Percentiles rank a stretch among this genome's conserved stretches.
phyloP scores from a whole-genome alignment of 73 alveolate genomes.

The Tetrahymena malaccensis region DNA sequence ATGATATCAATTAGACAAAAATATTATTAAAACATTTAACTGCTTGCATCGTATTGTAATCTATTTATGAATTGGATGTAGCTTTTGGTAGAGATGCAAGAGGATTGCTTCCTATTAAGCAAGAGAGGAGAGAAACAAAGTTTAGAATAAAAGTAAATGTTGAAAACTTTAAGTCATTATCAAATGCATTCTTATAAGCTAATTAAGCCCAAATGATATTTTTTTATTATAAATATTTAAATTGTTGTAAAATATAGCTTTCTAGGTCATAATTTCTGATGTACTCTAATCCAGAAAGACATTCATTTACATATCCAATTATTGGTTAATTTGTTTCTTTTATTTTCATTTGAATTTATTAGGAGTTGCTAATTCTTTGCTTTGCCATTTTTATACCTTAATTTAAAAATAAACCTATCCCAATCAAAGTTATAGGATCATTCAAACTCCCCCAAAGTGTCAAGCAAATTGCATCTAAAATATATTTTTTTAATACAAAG shows the following conservation, averaged over 20 bases:
- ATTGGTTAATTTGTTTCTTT: neutral
- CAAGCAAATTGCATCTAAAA: neutral
- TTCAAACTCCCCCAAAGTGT: neutral
- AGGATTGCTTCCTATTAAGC: neutral
- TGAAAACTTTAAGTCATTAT: neutral
- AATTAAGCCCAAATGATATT: neutral
- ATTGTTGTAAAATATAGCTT: neutral
- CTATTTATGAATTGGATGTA: neutral
- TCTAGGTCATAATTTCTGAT: neutral
- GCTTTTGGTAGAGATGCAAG: neutral
- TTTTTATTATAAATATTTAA: neutral
- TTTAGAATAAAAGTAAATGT: neutral
- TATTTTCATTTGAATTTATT: neutral
- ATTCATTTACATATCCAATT: neutral
- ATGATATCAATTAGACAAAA: neutral
- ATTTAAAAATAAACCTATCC: neutral
- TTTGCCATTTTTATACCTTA: neutral
- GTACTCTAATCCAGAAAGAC: neutral
- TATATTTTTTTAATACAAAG: neutral
- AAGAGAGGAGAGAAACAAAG: neutral
- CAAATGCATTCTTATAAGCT: neutral
- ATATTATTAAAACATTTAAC: neutral
- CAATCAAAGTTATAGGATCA: neutral
- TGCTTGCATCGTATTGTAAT: neutral
- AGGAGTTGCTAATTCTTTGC: neutral